Base-by-base conservation (phyloP, 768 basidiomycete genomes). In the Tricholoma terreum region DNA sequence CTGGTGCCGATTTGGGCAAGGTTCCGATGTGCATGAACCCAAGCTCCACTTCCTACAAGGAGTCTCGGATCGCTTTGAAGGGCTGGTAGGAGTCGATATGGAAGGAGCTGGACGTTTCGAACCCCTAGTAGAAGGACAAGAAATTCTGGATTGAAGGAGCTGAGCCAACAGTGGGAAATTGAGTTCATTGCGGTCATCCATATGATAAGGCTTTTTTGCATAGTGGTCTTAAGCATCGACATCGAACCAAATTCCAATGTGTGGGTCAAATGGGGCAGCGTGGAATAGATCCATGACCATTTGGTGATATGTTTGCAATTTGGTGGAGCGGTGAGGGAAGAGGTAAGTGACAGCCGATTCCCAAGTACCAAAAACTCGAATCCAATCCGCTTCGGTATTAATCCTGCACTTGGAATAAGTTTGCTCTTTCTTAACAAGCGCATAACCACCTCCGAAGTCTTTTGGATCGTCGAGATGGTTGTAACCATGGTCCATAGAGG, bases 201-300 rank as follows among this genome's bases (percentile, higher is more conserved):
- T 15, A 6, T 58, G 55, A 48, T 42, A 65, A 1, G 57, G 59
- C 2, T 35, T 30, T 14, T 53, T 56, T 1, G 54, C 35, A 42
- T 65, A 65, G 11, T 48, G 55, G 12, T 53, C 52, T 1, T 33
- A 56, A n/a, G 43, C 48, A 11, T 63, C 43, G 1, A 19, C 31
- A 40, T 63, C 64, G 38, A 65, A 61, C 1, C 43, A 40, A 12
- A 65, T 61, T 0, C 45, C 57, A 8, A 54, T 48, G 6, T 11
- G 14, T 3, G 48, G 40, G 21, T 21, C 1, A 46, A 54, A 31
- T 5, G 24, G 14, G 56, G 59, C n/a, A 0, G 58, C 57, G 11
- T 49, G 52, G 49, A 65, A 65, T 1, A 65, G 31, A 4, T 63
- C 51, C 6, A 33, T 14, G 6, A 65, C 63, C 4, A 58, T 21